Evolutionary conservation across 108 stramenopile species (phyloP).

Genomic region (Nitzschia putrida): DNA sequence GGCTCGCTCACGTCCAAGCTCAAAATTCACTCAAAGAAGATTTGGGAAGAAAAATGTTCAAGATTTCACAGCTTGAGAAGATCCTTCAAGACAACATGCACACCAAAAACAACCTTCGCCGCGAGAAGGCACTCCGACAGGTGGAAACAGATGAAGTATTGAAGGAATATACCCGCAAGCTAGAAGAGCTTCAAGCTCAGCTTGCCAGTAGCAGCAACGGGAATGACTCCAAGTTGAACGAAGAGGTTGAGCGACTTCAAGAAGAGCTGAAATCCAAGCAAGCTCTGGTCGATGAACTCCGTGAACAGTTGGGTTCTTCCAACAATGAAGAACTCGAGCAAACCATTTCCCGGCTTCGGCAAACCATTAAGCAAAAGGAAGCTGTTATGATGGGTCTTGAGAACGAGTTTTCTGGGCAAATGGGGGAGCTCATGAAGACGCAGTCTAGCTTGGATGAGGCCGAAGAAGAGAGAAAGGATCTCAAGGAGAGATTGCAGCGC

Average conservation of each 20-base stretch:
- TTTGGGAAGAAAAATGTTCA: constrained; percentile 17
- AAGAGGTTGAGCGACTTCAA: background rate
- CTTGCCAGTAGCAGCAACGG: background rate
- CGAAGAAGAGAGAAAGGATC: constrained; percentile 27
- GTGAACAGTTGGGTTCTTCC: too few relatives aligned
- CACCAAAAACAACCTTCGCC: constrained; percentile 19
- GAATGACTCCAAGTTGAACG: background rate
- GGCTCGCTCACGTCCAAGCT: constrained; percentile 20
- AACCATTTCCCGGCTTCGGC: background rate
- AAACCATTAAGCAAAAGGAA: constrained; percentile 34
- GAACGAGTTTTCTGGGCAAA: constrained; percentile 42
- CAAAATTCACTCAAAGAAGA: constrained; percentile 27
- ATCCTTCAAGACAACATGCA: constrained; percentile 43
- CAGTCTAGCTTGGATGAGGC: constrained; percentile 30
- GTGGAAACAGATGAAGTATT: constrained; percentile 18
- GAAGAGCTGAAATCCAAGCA: background rate
- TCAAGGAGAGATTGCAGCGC: constrained; percentile 12
- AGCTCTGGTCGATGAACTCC: too few relatives aligned
- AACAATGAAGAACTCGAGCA: background rate
- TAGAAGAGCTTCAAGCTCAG: constrained; percentile 7
- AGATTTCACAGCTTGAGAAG: constrained; percentile 38
- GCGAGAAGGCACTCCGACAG: constrained; percentile 19
- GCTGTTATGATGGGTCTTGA: constrained; percentile 12
- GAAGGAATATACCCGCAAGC: constrained; percentile 6
- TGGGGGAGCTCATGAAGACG: constrained; percentile 39